Percentiles rank a stretch among this genome's conserved stretches.
phyloP scores from a whole-genome alignment of 139 green algal genomes.

The Coelastrella sp. region DNA sequence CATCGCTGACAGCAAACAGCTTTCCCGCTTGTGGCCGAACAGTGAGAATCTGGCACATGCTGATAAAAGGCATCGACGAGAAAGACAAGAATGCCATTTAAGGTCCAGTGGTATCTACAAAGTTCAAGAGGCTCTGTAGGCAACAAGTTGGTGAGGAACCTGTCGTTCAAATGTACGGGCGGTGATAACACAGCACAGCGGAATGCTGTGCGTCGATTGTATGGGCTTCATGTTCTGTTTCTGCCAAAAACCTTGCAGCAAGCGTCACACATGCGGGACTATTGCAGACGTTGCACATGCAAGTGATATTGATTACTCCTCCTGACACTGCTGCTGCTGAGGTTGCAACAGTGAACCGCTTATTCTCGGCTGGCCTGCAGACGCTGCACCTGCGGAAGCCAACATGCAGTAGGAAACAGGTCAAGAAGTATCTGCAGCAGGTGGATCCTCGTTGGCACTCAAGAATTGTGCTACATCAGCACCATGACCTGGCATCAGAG shows the following conservation, averaged over 20 bases:
- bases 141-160: too few species aligned
- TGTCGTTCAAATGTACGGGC: neutral
- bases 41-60: too few species aligned
- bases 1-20: too few species aligned
- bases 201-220: neutral
- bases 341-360: neutral
- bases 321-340: neutral
- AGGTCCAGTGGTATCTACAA: too few species aligned
- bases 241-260: neutral
- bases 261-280: neutral
- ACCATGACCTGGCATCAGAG: conserved; percentile 44
- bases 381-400: conserved; percentile 61
- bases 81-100: too few species aligned
- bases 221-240: neutral
- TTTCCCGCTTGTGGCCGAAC: too few species aligned
- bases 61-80: too few species aligned
- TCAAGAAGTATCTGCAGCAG: conserved; percentile 44
- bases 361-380: conserved; percentile 40
- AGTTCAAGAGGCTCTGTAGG: too few species aligned
- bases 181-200: too few species aligned
- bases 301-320: conserved; percentile 36
- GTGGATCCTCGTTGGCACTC: conserved; percentile 3
- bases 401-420: neutral
- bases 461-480: conserved; percentile 51
- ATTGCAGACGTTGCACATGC: conserved; percentile 1